Evolutionary conservation across 2,329 filamentous ascomycete genomes (phyloP), one percentile per base, ranked within the genome.

Genomic region (Sarocladiaceae sp.): DNA sequence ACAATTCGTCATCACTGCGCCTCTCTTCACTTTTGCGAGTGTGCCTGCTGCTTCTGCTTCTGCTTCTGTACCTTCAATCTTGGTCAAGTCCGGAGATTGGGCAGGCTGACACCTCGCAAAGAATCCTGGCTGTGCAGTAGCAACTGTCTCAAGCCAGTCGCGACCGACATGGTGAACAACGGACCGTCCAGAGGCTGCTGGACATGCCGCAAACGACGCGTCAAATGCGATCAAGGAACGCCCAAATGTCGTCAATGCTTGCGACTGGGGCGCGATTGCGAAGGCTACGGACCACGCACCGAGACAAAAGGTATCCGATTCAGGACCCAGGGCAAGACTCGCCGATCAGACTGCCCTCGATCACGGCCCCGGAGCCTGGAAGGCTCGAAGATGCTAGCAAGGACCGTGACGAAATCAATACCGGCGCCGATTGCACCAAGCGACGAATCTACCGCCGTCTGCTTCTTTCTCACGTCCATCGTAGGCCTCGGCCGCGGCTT

Each of bases 121-220:
- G 16, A 45, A 31, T 44, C 27, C 43, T 35, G 41, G 35, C 43
- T 33, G 48, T 33, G 33, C 27, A 24, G 43, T 29, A 48, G 42
- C 44, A 46, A 33, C 41, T 40, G 42, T 45, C 35, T 29, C 46
- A 23, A 47, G 33, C 44, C 33, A 43, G 45, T 42, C 44, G 34
- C 48, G 35, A 33, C 39, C 45, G 34, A 43, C 44, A 51, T 51
- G 49, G 49, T 51, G 21, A 51, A 51, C 39, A 26, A 47, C 43
- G 49, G 49, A 39, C 47, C 45, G 26, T 51, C 49, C 40, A 45
- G 43, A 41, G 47, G 49, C 45, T 51, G 49, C 43, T 43, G 16
- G 45, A 51, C 49, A 44, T 51, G 49, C 44, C 45, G 45, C 31
- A 41, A 49, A 44, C 49, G 49, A 44, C 49, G 47, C 39, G 49